These are phyloP conservation scores for Neofusicoccum cordaticola DNA, from an alignment of 2,329 filamentous ascomycete species.

Conservation along the genomic window DNA sequence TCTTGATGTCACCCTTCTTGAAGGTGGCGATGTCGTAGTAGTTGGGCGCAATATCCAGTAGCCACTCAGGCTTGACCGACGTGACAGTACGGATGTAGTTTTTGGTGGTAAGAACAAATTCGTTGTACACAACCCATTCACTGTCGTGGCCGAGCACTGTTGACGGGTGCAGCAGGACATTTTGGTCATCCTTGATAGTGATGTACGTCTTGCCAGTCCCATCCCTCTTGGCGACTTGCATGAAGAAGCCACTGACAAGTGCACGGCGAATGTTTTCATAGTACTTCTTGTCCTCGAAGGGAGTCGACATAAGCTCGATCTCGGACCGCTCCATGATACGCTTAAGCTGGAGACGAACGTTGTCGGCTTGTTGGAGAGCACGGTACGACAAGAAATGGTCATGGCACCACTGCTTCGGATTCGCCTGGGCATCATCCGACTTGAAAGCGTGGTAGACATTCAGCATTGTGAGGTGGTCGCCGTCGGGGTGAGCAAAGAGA, in stretches of 20 bases:
- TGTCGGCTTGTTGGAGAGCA: slow-evolving; percentile 87
- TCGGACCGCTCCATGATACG: slow-evolving; percentile 95
- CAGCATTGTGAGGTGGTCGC: slow-evolving; percentile 91
- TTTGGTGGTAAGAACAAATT: slow-evolving; percentile 96
- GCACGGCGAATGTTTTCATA: slow-evolving; percentile 96
- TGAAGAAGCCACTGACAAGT: slow-evolving; percentile 89
- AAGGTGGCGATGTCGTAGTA: slow-evolving; percentile 89
- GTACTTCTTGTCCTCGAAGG: slow-evolving; percentile 94
- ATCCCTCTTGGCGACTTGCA: slow-evolving; percentile 94
- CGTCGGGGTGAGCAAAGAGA: slow-evolving; percentile 86
- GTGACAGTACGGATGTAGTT: slow-evolving; percentile 97
- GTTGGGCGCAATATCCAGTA: slow-evolving; percentile 88
- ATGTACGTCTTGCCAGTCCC: slow-evolving; percentile 84
- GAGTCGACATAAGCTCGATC: slow-evolving; percentile 80
- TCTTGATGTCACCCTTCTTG: slow-evolving; percentile 80
- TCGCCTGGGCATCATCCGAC: slow-evolving; percentile 63
- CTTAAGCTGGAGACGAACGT: slow-evolving; percentile 85
- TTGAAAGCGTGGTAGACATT: slow-evolving; percentile 99
- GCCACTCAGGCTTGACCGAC: slow-evolving; percentile 88
- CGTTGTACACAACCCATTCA: slow-evolving; percentile 98
- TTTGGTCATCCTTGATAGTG: slow-evolving; percentile 95
- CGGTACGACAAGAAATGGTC: slow-evolving; percentile 92
- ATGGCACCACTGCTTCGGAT: slow-evolving; percentile 90
- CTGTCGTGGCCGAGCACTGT: slow-evolving; percentile 84
- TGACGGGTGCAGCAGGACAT: slow-evolving; percentile 87